Evolutionary conservation across 805 yeast genomes (phyloP).

Genomic region (Myxozyma lipomycoides): DNA sequence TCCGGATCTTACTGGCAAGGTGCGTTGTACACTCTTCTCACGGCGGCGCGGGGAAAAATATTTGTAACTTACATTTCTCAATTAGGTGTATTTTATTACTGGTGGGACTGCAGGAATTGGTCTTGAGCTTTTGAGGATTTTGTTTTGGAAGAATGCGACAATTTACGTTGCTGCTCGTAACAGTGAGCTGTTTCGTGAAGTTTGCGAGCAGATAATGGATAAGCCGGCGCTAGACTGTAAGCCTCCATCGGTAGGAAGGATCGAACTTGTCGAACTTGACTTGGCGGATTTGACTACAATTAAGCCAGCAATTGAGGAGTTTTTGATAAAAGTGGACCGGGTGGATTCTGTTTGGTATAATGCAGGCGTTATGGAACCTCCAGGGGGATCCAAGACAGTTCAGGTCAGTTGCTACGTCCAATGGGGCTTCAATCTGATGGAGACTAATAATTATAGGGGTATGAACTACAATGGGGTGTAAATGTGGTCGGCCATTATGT

Average conservation of each 20-base stretch:
- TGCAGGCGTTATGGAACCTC: constrained; percentile 43
- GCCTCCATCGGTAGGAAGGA: constrained; percentile 4
- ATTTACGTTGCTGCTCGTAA: constrained; percentile 23
- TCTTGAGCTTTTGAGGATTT: constrained; percentile 14
- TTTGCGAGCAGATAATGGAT: background rate
- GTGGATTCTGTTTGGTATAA: constrained; percentile 43
- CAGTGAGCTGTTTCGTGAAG: constrained; percentile 2
- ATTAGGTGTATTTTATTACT: background rate
- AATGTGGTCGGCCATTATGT: constrained; percentile 47
- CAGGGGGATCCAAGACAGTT: constrained; percentile 33
- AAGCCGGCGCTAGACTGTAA: constrained; percentile 1
- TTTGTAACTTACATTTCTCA: background rate
- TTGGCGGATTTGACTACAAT: constrained; percentile 33
- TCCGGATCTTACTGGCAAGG: constrained; percentile 39
- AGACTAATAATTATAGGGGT: constrained; percentile 32
- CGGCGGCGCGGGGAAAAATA: background rate
- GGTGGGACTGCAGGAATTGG: constrained; percentile 19
- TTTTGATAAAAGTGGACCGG: constrained; percentile 32
- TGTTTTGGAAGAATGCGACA: constrained; percentile 18
- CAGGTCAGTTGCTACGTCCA: constrained; percentile 36
- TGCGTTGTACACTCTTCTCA: too few relatives aligned
- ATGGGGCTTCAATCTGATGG: background rate
- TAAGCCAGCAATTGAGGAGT: constrained; percentile 38
- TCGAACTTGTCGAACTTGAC: constrained; percentile 3
- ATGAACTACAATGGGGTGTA: constrained; percentile 46